phyloP scores from a whole-genome alignment of 2,329 filamentous ascomycete species.

The Falciphora oryzae region DNA sequence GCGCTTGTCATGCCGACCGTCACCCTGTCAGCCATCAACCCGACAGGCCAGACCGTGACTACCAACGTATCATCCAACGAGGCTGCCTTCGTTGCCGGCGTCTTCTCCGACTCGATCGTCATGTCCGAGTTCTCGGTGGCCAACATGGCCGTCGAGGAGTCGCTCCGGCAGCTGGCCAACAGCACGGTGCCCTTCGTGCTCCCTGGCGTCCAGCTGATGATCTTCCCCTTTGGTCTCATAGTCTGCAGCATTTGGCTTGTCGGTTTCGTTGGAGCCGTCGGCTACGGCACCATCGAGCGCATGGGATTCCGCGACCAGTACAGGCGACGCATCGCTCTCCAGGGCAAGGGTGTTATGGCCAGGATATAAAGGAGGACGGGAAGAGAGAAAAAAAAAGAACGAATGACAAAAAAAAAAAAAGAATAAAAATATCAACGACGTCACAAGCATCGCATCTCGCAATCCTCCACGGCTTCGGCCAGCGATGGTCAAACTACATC shows the following conservation, averaged over 20 bases:
- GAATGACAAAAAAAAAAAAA: neutral
- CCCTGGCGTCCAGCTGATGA: slow-evolving; percentile 61
- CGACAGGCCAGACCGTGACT: slow-evolving; percentile 44
- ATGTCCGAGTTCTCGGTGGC: slow-evolving; percentile 45
- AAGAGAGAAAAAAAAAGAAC: slow-evolving; percentile 7
- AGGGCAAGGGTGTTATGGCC: slow-evolving; percentile 25
- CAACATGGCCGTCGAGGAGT: slow-evolving; percentile 42
- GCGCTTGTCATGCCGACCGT: slow-evolving; percentile 62
- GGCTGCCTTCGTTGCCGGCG: slow-evolving; percentile 64
- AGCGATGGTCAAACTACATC: neutral
- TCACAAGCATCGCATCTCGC: neutral
- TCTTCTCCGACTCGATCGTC: slow-evolving; percentile 56
- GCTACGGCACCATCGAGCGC: slow-evolving; percentile 59
- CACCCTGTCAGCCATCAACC: slow-evolving; percentile 54
- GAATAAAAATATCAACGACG: slow-evolving; percentile 5
- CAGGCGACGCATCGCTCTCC: slow-evolving; percentile 42
- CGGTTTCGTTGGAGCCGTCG: slow-evolving; percentile 41
- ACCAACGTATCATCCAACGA: slow-evolving; percentile 65
- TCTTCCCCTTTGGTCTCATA: slow-evolving; percentile 65
- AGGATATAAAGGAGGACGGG: slow-evolving; percentile 22
- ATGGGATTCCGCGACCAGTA: slow-evolving; percentile 62
- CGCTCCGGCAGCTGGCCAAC: slow-evolving; percentile 39
- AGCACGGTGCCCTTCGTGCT: slow-evolving; percentile 60
- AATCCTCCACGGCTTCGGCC: neutral
- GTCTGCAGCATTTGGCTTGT: slow-evolving; percentile 59